Base-by-base conservation (phyloP, 768 basidiomycete species). In the Trametes coccinea region DNA sequence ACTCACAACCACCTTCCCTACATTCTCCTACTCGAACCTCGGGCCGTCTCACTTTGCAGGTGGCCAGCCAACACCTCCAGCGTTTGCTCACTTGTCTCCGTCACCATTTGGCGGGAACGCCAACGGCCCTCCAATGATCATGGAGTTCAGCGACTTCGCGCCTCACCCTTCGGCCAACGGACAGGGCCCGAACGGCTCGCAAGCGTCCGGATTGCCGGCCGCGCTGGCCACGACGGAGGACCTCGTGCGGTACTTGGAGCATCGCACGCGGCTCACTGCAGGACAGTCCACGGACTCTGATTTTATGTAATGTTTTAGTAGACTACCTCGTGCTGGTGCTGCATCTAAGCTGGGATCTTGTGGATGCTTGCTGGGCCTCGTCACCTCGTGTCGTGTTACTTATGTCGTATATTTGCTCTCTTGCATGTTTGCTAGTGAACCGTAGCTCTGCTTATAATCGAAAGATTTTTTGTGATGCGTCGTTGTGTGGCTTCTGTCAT, bases 151-250 rank as follows among this genome's bases (percentile, higher is more conserved):
- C 48, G 54, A 59, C 44, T 64, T 67, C 17, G 56, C 61, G 16
- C 60, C 49, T 33, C 63, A 51, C 43, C 48, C 66, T 10, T 67
- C 61, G 66, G 49, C 33, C 47, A 50, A 37, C 34, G 22, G 22
- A 10, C 17, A 14, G 8, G 13, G 40, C 48, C 46, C 17, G 31
- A 53, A 54, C 6, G 50, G 59, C 43, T 1, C 40, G 48, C 33
- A 44, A 3, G 27, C 51, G 16, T 53, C 59, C 2, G 51, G 39
- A n/a, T 34, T 63, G 31, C 66, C 66, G 16, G 50, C 59, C 14
- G 48, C 67, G 11, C 57, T 69, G 54, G 61, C 66, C 60, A 69
- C 67, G 34, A 65, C 67, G 31, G 69, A 67, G 17, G 69, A 69
- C 57, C 57, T 69, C 29, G 59, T 53, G 40, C 63, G 63, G 22